Conservation (phyloP, 2,329 filamentous ascomycete genomes). For the Aspergillus sp. region DNA sequence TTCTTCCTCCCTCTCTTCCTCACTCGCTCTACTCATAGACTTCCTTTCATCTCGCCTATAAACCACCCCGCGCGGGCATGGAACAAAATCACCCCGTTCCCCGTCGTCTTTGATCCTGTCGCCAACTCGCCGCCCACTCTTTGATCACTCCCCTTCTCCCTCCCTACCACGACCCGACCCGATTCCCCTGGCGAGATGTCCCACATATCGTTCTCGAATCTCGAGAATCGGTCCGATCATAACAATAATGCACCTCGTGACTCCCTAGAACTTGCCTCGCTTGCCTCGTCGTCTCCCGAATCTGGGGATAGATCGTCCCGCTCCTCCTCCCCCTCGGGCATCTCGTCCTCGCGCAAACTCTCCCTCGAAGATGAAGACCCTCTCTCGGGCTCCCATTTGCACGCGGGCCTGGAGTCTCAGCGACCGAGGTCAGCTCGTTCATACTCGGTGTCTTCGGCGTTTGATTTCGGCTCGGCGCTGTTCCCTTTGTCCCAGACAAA, state of each 20-base stretch:
- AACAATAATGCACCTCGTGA: conserved; percentile 61
- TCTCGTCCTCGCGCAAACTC: conserved; percentile 85
- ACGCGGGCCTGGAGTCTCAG: conserved; percentile 51
- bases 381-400: conserved; percentile 50
- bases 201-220: conserved; percentile 28
- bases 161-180: background rate
- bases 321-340: conserved; percentile 73
- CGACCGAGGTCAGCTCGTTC: conserved; percentile 59
- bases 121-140: conserved; percentile 3
- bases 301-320: conserved; percentile 64
- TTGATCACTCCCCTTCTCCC: conserved; percentile 5
- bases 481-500: conserved; percentile 87
- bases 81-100: conserved; percentile 1
- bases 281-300: conserved; percentile 76
- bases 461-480: conserved; percentile 90
- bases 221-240: conserved; percentile 26
- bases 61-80: conserved; percentile 9
- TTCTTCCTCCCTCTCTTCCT: conserved; percentile 1
- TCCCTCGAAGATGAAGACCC: conserved; percentile 88
- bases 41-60: background rate
- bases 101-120: conserved; percentile 1
- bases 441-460: conserved; percentile 88
- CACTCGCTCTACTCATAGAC: background rate
- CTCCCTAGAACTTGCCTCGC: conserved; percentile 91
- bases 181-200: conserved; percentile 25